Percentiles rank a stretch among this genome's conserved stretches.
Conservation (phyloP, 1,284 basidiomycete genomes). For the Moesziomyces parantarcticus region DNA sequence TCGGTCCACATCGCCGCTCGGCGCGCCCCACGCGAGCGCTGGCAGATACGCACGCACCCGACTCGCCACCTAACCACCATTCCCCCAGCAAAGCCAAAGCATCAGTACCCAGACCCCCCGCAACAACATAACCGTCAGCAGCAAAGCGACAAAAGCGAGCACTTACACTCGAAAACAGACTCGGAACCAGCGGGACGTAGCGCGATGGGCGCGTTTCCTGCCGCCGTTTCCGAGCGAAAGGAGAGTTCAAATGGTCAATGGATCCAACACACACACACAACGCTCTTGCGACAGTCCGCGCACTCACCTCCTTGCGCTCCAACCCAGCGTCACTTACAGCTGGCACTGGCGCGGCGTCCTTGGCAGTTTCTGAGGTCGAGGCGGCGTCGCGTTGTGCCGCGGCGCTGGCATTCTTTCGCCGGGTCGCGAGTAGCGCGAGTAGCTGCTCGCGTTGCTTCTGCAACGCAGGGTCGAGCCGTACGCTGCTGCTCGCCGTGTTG, state of each 20-base stretch:
- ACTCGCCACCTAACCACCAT: neutral
- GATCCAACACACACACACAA: neutral
- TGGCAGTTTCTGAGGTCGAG: neutral
- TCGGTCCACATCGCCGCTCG: constrained; percentile 5
- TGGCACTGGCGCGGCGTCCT: neutral
- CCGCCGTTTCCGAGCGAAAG: neutral
- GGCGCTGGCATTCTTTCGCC: constrained; percentile 13
- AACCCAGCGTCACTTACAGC: neutral
- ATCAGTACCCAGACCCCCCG: too few relatives aligned
- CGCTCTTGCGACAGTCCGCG: too few relatives aligned
- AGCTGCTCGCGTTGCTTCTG: constrained; percentile 33
- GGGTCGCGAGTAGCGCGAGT: constrained; percentile 29
- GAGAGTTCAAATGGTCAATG: constrained; percentile 4
- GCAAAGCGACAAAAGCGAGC: neutral
- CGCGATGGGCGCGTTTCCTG: neutral
- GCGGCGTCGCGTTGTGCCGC: neutral
- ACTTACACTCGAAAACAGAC: constrained; percentile 33
- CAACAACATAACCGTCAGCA: too few relatives aligned
- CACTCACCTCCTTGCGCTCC: constrained; percentile 18
- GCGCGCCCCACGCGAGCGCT: neutral
- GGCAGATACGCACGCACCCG: neutral
- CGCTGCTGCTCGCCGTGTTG: neutral
- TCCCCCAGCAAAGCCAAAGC: too few relatives aligned
- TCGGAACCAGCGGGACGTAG: constrained; percentile 40
- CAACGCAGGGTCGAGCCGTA: constrained; percentile 30